phyloP scores from a whole-genome alignment of 129 eudicot genomes.

The Silybum marianum region DNA sequence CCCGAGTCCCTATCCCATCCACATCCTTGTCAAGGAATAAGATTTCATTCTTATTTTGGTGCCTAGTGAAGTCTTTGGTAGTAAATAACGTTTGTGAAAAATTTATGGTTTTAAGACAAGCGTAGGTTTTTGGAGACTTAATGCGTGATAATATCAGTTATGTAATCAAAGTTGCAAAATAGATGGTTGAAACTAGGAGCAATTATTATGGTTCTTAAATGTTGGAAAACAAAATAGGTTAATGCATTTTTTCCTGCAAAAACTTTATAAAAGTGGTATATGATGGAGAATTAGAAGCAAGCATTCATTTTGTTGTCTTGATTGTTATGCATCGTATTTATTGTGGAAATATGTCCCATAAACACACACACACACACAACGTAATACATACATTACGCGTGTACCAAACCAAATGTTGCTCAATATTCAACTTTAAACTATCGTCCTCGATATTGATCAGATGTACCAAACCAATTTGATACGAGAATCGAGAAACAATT shows the following conservation, averaged over 20 bases:
- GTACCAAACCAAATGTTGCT: no score
- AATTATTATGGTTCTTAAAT: background rate
- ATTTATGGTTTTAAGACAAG: background rate
- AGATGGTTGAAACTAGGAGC: background rate
- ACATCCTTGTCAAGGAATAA: background rate
- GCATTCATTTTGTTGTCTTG: background rate
- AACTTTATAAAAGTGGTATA: no score
- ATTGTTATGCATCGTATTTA: background rate
- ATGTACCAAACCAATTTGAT: no score
- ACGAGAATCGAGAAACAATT: no score
- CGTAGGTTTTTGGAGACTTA: background rate
- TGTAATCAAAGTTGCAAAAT: background rate
- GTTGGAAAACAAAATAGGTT: background rate
- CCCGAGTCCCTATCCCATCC: background rate
- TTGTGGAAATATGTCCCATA: background rate
- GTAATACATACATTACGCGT: background rate
- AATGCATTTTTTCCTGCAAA: no score
- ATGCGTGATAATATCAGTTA: background rate
- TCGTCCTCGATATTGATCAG: no score
- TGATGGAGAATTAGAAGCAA: background rate
- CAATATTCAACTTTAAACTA: no score
- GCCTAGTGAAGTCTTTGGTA: background rate
- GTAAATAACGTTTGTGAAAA: no score
- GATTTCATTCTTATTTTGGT: background rate
- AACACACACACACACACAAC: background rate